Base-by-base conservation (phyloP, 495 filamentous ascomycete species). In the Trichoderma gamsii region DNA sequence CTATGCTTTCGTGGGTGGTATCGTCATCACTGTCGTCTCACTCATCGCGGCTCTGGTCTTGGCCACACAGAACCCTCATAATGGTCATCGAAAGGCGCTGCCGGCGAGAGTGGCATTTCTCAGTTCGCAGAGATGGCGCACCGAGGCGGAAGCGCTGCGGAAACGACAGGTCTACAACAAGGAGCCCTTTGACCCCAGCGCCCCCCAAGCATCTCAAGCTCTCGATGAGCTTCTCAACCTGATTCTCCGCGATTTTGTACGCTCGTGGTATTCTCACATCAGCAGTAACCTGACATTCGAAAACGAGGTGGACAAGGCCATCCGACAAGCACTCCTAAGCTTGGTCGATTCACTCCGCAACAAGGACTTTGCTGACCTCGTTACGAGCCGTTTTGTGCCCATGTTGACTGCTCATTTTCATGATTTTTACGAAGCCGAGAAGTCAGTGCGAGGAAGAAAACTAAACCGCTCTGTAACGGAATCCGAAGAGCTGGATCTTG, bases 401-500 rank as follows among this genome's bases (percentile, higher is more conserved):
- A 87, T 97, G 67, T 73, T 99, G 68, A 97, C 95, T n/a, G 83
- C 86, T 6, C 96, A 99, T 76, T 86, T 99, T 69, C 90, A 86
- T 69, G 90, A 96, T 69, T 96, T 96, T 73, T 92, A 92, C 72
- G 86, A 96, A 61, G 96, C 96, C 12, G 96, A 99, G 79, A 86
- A 90, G 63, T 84, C 86, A 23, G 89, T 99, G 7, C 85, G 95
- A 69, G 96, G 96, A 29, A 89, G 88, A 71, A 88, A 96, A 75
- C 79, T 99, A 69, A 92, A 90, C 70, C 87, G 90, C 44, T 92
- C 89, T 75, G 88, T 99, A 41, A 99, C 96, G 12, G 96, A 99
- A 77, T 96, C 93, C 2, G 93, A 97, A 71, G 96, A 98, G 80
- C 81, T 99, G 69, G 90, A 97, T 77, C 81, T 96, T 70, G 95